Conservation (phyloP, 208 protist species). For the Crithidia thermophila region DNA sequence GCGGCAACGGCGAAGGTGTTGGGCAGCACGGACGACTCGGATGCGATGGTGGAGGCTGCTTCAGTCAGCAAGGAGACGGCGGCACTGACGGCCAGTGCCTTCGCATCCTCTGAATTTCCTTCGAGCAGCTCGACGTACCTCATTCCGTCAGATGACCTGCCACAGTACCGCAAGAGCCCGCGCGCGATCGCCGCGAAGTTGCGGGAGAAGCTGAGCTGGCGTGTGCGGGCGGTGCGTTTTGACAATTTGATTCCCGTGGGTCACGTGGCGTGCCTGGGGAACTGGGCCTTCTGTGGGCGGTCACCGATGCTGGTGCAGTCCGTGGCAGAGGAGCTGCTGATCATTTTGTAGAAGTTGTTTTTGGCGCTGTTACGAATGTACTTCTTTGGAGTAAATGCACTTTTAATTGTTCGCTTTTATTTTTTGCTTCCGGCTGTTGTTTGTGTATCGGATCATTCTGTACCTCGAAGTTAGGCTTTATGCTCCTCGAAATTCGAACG, state of each 20-base stretch:
- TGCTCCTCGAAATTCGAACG: neutral
- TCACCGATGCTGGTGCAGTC: constrained; percentile 48
- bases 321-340: constrained; percentile 52
- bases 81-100: neutral
- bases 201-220: constrained; percentile 55
- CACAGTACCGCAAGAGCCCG: constrained; percentile 30
- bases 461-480: too few relatives aligned
- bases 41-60: neutral
- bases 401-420: neutral
- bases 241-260: constrained; percentile 44
- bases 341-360: neutral
- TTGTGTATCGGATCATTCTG: too few relatives aligned
- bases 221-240: constrained; percentile 56
- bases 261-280: constrained; percentile 60
- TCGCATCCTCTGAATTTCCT: neutral
- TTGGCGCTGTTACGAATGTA: neutral
- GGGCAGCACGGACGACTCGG: neutral
- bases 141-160: neutral
- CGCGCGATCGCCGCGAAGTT: constrained; percentile 50
- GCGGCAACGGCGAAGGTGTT: neutral
- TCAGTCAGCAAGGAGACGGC: neutral
- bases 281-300: constrained; percentile 33
- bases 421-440: too few relatives aligned
- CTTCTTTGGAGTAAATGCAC: neutral
- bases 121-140: neutral